Conservation (phyloP, 1,284 basidiomycete genomes). For the Anthracocystis panici-leucophaei region DNA sequence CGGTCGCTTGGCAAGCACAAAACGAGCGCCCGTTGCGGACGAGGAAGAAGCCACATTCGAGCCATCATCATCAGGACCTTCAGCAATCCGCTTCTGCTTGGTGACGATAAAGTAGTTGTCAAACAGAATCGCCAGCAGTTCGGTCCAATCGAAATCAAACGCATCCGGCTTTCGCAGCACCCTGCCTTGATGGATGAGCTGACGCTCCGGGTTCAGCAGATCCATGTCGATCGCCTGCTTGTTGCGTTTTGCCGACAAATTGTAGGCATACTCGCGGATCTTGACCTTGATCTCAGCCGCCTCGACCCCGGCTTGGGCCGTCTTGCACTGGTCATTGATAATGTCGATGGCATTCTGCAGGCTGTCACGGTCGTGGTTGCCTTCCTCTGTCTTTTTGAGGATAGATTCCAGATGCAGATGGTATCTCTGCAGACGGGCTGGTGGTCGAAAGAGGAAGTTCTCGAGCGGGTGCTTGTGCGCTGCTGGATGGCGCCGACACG, state of each 20-base stretch:
- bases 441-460: slow-evolving; percentile 85
- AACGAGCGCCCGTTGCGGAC: slow-evolving; percentile 25
- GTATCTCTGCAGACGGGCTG: slow-evolving; percentile 90
- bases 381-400: slow-evolving; percentile 70
- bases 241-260: slow-evolving; percentile 58
- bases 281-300: slow-evolving; percentile 63
- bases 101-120: slow-evolving; percentile 67
- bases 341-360: slow-evolving; percentile 61
- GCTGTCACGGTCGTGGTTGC: slow-evolving; percentile 55
- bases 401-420: slow-evolving; percentile 88
- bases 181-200: slow-evolving; percentile 59
- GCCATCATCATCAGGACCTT: slow-evolving; percentile 37
- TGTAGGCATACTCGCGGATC: slow-evolving; percentile 61
- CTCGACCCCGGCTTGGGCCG: slow-evolving; percentile 63
- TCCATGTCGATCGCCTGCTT: slow-evolving; percentile 61
- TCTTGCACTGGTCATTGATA: slow-evolving; percentile 66
- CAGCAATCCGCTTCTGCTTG: slow-evolving; percentile 53
- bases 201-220: slow-evolving; percentile 59
- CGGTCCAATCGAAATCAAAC: slow-evolving; percentile 67
- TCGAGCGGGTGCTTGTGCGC: slow-evolving; percentile 85
- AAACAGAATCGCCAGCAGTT: slow-evolving; percentile 63
- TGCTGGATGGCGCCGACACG: slow-evolving; percentile 78
- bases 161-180: slow-evolving; percentile 65
- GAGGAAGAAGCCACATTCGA: slow-evolving; percentile 31
- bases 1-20: slow-evolving; percentile 62